These are phyloP conservation scores for Volvox carteri DNA, from an alignment of 163 green algal genomes.

Conservation along the genomic window DNA sequence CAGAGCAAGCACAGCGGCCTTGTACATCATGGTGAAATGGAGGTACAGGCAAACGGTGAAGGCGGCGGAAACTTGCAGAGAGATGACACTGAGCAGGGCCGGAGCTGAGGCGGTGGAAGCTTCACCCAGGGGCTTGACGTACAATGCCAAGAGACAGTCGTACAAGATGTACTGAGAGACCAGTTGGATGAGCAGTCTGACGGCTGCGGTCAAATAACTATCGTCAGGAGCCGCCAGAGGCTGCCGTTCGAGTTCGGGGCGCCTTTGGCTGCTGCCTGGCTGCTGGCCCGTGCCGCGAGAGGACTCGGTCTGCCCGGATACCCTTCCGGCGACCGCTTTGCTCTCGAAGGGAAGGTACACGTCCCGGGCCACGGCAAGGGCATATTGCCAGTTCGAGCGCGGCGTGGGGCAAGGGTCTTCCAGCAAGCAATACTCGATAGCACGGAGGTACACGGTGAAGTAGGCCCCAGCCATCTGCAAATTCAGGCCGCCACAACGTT, in stretches of 20 bases:
- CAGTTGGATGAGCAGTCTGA: not conserved
- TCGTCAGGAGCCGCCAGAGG: not conserved
- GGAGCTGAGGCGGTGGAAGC: not conserved
- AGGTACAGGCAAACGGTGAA: constrained; percentile 37
- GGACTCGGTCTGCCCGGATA: not conserved
- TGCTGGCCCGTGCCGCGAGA: not conserved
- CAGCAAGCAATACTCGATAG: constrained; percentile 22
- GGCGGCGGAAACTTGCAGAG: not conserved
- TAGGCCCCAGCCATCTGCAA: constrained; percentile 24
- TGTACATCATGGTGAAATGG: constrained; percentile 33
- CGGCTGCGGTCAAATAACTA: not conserved
- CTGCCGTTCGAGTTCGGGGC: not conserved
- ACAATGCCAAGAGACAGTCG: not conserved
- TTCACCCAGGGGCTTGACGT: constrained; percentile 5
- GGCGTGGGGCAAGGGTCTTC: constrained; percentile 15
- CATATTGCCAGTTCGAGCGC: not conserved
- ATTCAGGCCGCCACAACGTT: too few species aligned
- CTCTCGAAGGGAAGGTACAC: constrained; percentile 1
- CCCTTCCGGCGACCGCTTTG: not conserved
- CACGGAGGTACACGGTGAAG: not conserved
- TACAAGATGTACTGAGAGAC: constrained; percentile 11
- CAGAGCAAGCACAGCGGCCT: not conserved
- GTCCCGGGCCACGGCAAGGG: not conserved
- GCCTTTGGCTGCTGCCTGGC: not conserved
- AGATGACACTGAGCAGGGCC: not conserved